Conservation (phyloP, 768 basidiomycete genomes). For the Lentinula lateritia region DNA sequence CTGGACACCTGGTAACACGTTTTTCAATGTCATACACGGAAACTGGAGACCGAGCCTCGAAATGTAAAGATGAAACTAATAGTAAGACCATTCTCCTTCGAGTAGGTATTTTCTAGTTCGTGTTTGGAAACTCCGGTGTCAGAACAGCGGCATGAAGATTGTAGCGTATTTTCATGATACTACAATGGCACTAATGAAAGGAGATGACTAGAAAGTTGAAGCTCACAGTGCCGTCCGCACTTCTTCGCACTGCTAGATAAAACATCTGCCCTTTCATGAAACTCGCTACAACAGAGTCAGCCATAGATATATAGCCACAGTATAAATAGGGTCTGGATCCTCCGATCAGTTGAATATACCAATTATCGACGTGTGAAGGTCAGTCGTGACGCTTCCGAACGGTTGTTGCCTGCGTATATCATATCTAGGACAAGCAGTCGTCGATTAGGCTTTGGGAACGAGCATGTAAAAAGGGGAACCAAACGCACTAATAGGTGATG, state of each 20-base stretch:
- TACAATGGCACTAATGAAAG: too few species aligned
- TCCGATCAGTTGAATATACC: background rate
- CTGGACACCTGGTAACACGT: background rate
- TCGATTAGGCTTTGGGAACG: background rate
- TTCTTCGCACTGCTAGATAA: too few species aligned
- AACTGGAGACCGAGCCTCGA: background rate
- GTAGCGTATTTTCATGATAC: too few species aligned
- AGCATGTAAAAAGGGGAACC: background rate
- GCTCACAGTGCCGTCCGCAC: too few species aligned
- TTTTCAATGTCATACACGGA: background rate
- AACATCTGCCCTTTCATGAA: too few species aligned
- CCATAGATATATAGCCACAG: too few species aligned
- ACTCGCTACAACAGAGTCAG: too few species aligned
- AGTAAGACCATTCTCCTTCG: background rate
- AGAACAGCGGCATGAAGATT: too few species aligned
- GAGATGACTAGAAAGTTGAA: too few species aligned
- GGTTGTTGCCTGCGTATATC: slow-evolving; percentile 14
- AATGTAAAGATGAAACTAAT: background rate
- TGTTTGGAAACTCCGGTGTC: background rate
- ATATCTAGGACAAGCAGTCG: slow-evolving; percentile 18
- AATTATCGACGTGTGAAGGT: slow-evolving; percentile 26
- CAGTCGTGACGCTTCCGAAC: slow-evolving; percentile 20
- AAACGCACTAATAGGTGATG: slow-evolving; percentile 60
- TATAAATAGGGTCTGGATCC: too few species aligned
- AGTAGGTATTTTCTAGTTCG: background rate